Conservation (phyloP, 768 basidiomycete species). For the Pulveroboletus sp. region DNA sequence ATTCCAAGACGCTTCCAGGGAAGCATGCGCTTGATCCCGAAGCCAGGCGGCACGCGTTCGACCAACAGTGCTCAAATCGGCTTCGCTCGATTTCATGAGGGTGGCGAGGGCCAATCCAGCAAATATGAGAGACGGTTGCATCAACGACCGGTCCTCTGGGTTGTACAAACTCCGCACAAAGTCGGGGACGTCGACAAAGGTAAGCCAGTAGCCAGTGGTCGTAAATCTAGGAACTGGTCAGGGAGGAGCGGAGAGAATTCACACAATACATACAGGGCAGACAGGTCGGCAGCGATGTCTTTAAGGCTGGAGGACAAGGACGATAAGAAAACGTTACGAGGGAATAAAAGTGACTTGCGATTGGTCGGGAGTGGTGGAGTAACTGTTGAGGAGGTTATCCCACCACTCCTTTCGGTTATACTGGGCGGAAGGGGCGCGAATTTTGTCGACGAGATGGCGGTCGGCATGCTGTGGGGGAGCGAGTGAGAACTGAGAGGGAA, state of each 20-base stretch:
- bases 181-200: slow-evolving; percentile 58
- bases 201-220: slow-evolving; percentile 62
- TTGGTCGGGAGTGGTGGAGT: slow-evolving; percentile 39
- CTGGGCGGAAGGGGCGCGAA: slow-evolving; percentile 30
- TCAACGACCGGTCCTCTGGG: slow-evolving; percentile 47
- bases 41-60: slow-evolving; percentile 55
- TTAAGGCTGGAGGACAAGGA: slow-evolving; percentile 35
- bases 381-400: slow-evolving; percentile 44
- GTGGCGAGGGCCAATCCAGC: slow-evolving; percentile 66
- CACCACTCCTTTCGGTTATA: slow-evolving; percentile 43
- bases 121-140: slow-evolving; percentile 71
- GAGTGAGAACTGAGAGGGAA: slow-evolving; percentile 3
- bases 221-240: slow-evolving; percentile 46
- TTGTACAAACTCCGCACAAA: slow-evolving; percentile 51
- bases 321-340: background rate
- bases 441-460: slow-evolving; percentile 26
- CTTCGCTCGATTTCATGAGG: slow-evolving; percentile 68
- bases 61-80: slow-evolving; percentile 52
- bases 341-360: slow-evolving; percentile 31
- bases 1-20: slow-evolving; percentile 49
- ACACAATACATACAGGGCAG: slow-evolving; percentile 43
- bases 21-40: slow-evolving; percentile 51
- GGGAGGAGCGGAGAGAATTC: background rate
- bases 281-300: slow-evolving; percentile 48
- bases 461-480: slow-evolving; percentile 24